These are phyloP conservation scores for Simplicillium sp. DNA, from an alignment of 2,329 filamentous ascomycete genomes.

Conservation along the genomic window DNA sequence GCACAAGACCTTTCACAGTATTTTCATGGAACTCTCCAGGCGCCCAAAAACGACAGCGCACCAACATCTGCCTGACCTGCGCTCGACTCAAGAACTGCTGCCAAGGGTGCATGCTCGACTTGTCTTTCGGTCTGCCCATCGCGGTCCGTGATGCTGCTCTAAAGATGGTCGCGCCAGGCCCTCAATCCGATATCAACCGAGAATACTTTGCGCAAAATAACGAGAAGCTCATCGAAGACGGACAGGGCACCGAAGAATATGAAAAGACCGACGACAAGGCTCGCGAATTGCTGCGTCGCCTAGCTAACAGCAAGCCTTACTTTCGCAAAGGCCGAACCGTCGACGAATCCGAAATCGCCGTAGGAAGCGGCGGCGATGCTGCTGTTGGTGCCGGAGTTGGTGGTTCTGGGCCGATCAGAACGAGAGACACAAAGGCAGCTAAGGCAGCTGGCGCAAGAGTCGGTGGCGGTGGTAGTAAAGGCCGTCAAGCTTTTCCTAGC, in stretches of 20 bases:
- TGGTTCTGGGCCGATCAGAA: constrained; percentile 71
- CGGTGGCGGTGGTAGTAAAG: constrained; percentile 28
- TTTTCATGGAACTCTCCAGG: constrained; percentile 94
- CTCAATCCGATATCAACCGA: constrained; percentile 84
- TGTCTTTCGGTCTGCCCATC: constrained; percentile 91
- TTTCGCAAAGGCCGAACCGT: constrained; percentile 79
- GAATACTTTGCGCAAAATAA: constrained; percentile 98
- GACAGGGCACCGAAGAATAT: constrained; percentile 78
- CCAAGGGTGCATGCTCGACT: constrained; percentile 96
- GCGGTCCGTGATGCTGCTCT: constrained; percentile 90
- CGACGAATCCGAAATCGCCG: constrained; percentile 40
- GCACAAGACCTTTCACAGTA: constrained; percentile 89
- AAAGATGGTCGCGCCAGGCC: constrained; percentile 94
- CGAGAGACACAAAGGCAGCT: constrained; percentile 51
- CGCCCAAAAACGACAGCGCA: constrained; percentile 77
- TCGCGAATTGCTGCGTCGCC: constrained; percentile 69
- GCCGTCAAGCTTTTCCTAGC: constrained; percentile 54
- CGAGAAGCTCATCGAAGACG: constrained; percentile 90
- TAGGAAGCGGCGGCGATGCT: constrained; percentile 32
- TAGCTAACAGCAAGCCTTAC: constrained; percentile 91
- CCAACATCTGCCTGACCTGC: constrained; percentile 93
- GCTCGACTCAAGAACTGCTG: constrained; percentile 97
- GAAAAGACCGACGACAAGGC: constrained; percentile 97
- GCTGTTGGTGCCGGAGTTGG: constrained; percentile 46
- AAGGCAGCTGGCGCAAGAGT: constrained; percentile 37